phyloP scores from a whole-genome alignment of 305 asterid genomes.

The Solanum hybrid region DNA sequence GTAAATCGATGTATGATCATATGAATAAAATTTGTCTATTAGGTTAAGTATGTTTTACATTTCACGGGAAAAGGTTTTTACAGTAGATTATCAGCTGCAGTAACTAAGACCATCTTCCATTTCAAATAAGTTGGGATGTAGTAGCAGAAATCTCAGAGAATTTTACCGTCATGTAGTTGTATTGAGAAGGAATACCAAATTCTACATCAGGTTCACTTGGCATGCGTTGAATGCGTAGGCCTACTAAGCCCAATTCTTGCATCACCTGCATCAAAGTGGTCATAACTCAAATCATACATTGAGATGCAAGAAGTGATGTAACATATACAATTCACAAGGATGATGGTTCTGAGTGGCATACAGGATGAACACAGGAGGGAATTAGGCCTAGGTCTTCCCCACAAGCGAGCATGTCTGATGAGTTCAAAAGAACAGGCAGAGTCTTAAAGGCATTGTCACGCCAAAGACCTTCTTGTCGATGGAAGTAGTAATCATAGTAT shows the following conservation, averaged over 20 bases:
- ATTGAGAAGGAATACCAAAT: conserved; percentile 89
- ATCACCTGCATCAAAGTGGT: conserved; percentile 57
- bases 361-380: conserved; percentile 96
- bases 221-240: conserved; percentile 96
- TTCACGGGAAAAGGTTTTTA: neutral
- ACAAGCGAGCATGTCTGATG: conserved; percentile 98
- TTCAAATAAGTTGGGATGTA: neutral
- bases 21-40: neutral
- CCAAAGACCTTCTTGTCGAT: conserved; percentile 86
- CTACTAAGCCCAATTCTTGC: conserved; percentile 90
- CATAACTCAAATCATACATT: neutral
- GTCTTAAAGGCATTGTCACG: conserved; percentile 89
- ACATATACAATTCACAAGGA: neutral
- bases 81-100: neutral
- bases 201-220: conserved; percentile 76
- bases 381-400: conserved; percentile 97
- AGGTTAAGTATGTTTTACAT: neutral
- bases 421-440: conserved; percentile 82
- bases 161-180: conserved; percentile 84
- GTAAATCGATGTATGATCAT: neutral
- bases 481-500: conserved; percentile 90
- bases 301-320: neutral
- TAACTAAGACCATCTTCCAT: neutral
- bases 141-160: neutral
- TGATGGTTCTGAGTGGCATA: conserved; percentile 23